Conservation (phyloP, 257 asterid genomes). For the Solanum dulcamara region DNA sequence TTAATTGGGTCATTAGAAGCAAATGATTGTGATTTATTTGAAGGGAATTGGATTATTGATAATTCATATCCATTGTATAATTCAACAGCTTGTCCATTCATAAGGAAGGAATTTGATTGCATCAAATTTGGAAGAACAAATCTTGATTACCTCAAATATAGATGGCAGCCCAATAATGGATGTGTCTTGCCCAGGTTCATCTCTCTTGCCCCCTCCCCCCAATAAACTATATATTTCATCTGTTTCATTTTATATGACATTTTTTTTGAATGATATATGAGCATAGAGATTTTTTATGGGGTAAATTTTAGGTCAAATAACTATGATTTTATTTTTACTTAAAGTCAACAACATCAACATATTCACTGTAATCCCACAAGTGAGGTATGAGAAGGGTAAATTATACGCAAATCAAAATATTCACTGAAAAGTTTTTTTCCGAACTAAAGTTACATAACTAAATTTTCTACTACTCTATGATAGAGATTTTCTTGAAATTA, state of each 20-base stretch:
- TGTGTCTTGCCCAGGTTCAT: conserved; percentile 41
- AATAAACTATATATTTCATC: too few species aligned
- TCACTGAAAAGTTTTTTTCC: background rate
- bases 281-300: background rate
- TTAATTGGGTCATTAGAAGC: background rate
- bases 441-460: background rate
- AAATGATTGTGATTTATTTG: conserved; percentile 32
- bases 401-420: too few species aligned
- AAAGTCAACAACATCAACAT: background rate
- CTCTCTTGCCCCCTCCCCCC: too few species aligned
- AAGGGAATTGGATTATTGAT: conserved; percentile 61
- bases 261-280: background rate
- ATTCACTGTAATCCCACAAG: background rate
- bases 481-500: too few species aligned
- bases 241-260: background rate
- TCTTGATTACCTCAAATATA: conserved; percentile 41
- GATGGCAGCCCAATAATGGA: conserved; percentile 51
- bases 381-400: too few species aligned
- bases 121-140: conserved; percentile 46
- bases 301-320: background rate
- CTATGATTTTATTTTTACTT: background rate
- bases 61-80: conserved; percentile 52
- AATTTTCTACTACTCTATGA: too few species aligned
- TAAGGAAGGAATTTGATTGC: conserved; percentile 56
- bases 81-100: conserved; percentile 34